A percentile compares a stretch with the other conserved stretches of the same genome.
phyloP scores from a whole-genome alignment of 148 eudicot species.

The Linanthus parryae region DNA sequence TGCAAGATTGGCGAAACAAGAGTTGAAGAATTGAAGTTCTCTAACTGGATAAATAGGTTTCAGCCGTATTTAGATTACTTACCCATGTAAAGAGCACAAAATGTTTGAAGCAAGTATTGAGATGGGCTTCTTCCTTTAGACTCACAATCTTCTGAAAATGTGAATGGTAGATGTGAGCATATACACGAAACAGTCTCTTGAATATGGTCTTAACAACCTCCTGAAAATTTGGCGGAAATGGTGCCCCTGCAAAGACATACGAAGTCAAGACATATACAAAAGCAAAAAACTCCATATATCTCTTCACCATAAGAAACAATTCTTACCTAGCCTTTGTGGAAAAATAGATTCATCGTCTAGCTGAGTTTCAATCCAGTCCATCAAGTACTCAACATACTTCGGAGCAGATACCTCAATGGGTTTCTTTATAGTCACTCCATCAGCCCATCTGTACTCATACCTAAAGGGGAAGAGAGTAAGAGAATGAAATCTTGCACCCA shows the following conservation, averaged over 20 bases:
- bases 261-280: not conserved
- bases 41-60: too few relatives aligned
- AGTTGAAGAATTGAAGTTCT: not conserved
- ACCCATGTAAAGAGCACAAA: constrained; percentile 44
- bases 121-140: constrained; percentile 40
- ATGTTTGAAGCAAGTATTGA: constrained; percentile 44
- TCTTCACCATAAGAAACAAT: not conserved
- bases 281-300: not conserved
- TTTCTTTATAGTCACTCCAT: constrained; percentile 39
- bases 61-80: constrained; percentile 9
- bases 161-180: constrained; percentile 39
- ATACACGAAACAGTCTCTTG: constrained; percentile 38
- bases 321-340: constrained; percentile 33
- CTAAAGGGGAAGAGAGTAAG: constrained; percentile 9
- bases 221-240: constrained; percentile 35
- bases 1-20: too few relatives aligned
- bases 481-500: not conserved
- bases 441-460: constrained; percentile 45
- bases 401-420: constrained; percentile 44
- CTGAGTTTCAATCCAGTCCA: constrained; percentile 45
- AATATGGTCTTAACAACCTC: constrained; percentile 40
- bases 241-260: constrained; percentile 20
- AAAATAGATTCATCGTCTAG: constrained; percentile 36
- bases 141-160: constrained; percentile 37
- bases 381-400: constrained; percentile 35